These are phyloP conservation scores for Cordyceps cicadae DNA, from an alignment of 2,329 filamentous ascomycete genomes.

Conservation along the genomic window DNA sequence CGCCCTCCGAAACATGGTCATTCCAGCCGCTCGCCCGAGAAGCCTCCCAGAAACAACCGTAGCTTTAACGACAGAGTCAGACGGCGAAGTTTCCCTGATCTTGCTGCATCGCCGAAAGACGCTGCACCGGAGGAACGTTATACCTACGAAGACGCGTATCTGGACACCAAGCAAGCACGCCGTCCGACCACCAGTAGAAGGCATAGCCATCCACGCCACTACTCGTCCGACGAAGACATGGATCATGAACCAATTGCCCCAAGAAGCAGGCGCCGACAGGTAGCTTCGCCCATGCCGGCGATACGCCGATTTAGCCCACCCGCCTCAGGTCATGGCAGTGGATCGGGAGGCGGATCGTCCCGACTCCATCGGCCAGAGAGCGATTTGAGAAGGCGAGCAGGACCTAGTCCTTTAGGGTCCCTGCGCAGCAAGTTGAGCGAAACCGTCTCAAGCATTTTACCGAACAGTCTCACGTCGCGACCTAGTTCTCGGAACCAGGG, in stretches of 20 bases:
- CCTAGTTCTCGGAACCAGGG: constrained; percentile 27
- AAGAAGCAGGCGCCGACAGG: constrained; percentile 16
- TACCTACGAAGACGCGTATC: constrained; percentile 22
- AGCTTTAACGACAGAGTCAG: constrained; percentile 34
- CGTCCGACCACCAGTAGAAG: constrained; percentile 28
- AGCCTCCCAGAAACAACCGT: constrained; percentile 23
- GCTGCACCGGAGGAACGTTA: constrained; percentile 18
- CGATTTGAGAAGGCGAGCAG: constrained; percentile 28
- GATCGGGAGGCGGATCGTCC: constrained; percentile 17
- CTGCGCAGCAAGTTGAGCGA: constrained; percentile 37
- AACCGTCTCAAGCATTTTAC: constrained; percentile 36
- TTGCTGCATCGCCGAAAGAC: constrained; percentile 29
- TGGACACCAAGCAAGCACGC: constrained; percentile 27
- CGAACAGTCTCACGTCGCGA: constrained; percentile 27
- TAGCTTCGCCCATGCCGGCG: constrained; percentile 7
- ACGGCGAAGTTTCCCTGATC: constrained; percentile 45
- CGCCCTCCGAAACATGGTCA: constrained; percentile 23
- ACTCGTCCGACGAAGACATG: constrained; percentile 33
- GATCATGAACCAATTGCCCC: constrained; percentile 24
- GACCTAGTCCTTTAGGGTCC: constrained; percentile 29
- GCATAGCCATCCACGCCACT: constrained; percentile 42
- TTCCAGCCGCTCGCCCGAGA: constrained; percentile 27
- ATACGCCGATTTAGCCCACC: constrained; percentile 11
- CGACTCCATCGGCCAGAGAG: constrained; percentile 30
- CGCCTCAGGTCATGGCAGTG: constrained; percentile 14